Conservation (phyloP, 768 basidiomycete genomes). For the Naganishia friedmannii region DNA sequence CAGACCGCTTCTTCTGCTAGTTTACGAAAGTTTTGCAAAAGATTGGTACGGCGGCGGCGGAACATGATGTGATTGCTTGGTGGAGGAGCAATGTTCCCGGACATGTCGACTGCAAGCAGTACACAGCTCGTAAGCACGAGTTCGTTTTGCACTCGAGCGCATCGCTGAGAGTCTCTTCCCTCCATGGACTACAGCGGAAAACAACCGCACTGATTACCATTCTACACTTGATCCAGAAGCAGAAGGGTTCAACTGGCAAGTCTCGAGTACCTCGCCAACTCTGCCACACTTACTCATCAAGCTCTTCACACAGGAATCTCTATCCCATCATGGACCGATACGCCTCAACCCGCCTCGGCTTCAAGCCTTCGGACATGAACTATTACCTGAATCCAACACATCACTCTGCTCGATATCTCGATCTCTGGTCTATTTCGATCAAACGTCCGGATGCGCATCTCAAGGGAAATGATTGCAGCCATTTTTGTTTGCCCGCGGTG, state of each 20-base stretch:
- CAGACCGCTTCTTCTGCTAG: not conserved
- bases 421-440: constrained; percentile 23
- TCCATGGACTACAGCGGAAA: no score
- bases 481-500: constrained; percentile 13
- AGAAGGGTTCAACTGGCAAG: constrained; percentile 8
- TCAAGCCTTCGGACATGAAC: not conserved
- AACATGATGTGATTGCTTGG: constrained; percentile 13
- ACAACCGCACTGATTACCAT: constrained; percentile 13
- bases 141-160: not conserved
- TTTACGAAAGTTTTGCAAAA: constrained; percentile 15
- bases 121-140: constrained; percentile 11
- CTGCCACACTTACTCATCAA: no score
- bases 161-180: no score
- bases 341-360: constrained; percentile 18
- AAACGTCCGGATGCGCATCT: constrained; percentile 27
- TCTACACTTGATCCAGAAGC: constrained; percentile 10
- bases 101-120: constrained; percentile 20
- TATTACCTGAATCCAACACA: not conserved
- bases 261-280: no score
- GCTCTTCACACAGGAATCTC: constrained; percentile 1
- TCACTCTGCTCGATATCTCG: constrained; percentile 18
- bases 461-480: constrained; percentile 19
- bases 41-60: not conserved
- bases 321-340: constrained; percentile 20
- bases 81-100: constrained; percentile 21